phyloP scores from a whole-genome alignment of 805 yeast species.

The Kazachstania psychrophila region DNA sequence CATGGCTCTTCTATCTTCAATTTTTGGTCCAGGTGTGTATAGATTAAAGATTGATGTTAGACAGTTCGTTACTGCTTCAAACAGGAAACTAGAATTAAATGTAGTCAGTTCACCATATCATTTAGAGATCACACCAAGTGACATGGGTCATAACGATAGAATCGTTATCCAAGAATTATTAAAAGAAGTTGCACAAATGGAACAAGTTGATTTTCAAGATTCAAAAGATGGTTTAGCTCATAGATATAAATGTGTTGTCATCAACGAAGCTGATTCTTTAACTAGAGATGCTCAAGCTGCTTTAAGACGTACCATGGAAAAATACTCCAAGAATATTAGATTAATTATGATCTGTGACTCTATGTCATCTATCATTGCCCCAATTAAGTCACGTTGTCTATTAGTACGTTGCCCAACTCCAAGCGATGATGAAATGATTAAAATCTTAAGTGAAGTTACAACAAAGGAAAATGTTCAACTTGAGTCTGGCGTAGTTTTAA shows the following conservation, averaged over 20 bases:
- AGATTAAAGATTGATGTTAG: conserved; percentile 85
- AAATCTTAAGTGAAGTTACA: conserved; percentile 48
- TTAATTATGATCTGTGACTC: conserved; percentile 79
- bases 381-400: conserved; percentile 87
- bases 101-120: conserved; percentile 89
- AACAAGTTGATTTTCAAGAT: conserved; percentile 74
- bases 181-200: conserved; percentile 91
- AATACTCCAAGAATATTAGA: conserved; percentile 80
- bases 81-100: conserved; percentile 78
- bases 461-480: conserved; percentile 41
- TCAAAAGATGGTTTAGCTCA: conserved; percentile 36
- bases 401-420: conserved; percentile 87
- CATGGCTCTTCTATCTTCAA: conserved; percentile 63
- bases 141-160: conserved; percentile 92
- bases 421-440: conserved; percentile 43
- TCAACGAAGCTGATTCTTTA: conserved; percentile 84
- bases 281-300: conserved; percentile 96
- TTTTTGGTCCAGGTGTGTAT: conserved; percentile 77
- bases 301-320: conserved; percentile 90
- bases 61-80: conserved; percentile 63
- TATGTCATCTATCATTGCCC: conserved; percentile 84
- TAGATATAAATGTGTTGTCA: conserved; percentile 70
- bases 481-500: conserved; percentile 38
- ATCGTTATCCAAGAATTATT: conserved; percentile 89
- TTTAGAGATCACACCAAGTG: conserved; percentile 91